phyloP scores from a whole-genome alignment of 2,329 filamentous ascomycete species.

The Didymella segeticola region DNA sequence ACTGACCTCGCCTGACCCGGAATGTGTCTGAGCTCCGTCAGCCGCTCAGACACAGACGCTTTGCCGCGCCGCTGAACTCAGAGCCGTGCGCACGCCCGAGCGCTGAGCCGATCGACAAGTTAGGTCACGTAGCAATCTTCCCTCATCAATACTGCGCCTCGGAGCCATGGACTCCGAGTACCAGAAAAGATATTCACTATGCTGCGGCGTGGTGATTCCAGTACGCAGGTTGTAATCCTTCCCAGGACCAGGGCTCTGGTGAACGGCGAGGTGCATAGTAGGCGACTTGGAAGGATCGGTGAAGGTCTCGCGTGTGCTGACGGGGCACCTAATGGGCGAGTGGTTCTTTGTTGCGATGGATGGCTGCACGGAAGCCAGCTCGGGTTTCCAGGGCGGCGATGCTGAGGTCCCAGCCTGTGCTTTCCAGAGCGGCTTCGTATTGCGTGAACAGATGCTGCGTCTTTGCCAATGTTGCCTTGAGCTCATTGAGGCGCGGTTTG shows the following conservation, averaged over 20 bases:
- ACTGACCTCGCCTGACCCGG: slow-evolving; percentile 49
- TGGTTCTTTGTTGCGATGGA: slow-evolving; percentile 15
- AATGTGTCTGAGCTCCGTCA: slow-evolving; percentile 52
- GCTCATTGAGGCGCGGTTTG: slow-evolving; percentile 45
- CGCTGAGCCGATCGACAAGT: slow-evolving; percentile 62
- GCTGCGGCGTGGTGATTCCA: slow-evolving; percentile 58
- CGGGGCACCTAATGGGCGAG: not conserved
- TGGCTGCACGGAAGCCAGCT: slow-evolving; percentile 52
- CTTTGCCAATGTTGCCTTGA: slow-evolving; percentile 49
- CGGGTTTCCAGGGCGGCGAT: slow-evolving; percentile 71
- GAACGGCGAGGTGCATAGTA: not conserved
- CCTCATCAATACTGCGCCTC: slow-evolving; percentile 68
- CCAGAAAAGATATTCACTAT: slow-evolving; percentile 66
- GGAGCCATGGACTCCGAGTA: slow-evolving; percentile 41
- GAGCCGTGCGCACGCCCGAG: slow-evolving; percentile 69
- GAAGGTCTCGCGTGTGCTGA: not conserved
- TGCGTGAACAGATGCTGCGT: slow-evolving; percentile 54
- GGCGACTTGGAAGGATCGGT: not conserved
- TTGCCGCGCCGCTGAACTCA: slow-evolving; percentile 42
- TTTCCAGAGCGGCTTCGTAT: slow-evolving; percentile 51
- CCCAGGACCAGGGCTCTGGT: slow-evolving; percentile 1
- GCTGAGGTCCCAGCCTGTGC: slow-evolving; percentile 71
- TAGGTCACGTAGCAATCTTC: slow-evolving; percentile 53
- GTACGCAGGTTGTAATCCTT: slow-evolving; percentile 36
- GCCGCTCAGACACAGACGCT: slow-evolving; percentile 5